Conservation (phyloP, 805 yeast species). For the Candida quercuum region DNA sequence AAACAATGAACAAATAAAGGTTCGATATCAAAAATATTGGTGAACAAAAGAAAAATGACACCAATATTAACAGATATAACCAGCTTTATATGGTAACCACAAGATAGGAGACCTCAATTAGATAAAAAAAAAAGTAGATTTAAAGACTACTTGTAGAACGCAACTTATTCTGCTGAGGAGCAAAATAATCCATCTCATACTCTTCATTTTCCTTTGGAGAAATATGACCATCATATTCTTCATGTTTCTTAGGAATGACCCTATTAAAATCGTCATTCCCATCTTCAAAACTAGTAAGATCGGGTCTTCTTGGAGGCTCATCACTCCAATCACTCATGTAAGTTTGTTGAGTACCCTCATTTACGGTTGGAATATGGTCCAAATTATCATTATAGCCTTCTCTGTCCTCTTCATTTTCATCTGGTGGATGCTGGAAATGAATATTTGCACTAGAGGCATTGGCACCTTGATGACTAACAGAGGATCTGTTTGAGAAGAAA, state of each 20-base stretch:
- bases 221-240: background rate
- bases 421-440: background rate
- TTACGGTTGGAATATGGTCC: background rate
- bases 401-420: background rate
- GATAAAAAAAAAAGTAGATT: too few species aligned
- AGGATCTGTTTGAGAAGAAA: constrained; percentile 9
- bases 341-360: too few species aligned
- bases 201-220: background rate
- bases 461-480: background rate
- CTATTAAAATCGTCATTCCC: background rate
- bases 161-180: background rate
- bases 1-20: too few species aligned
- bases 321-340: background rate
- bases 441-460: background rate
- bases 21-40: too few species aligned
- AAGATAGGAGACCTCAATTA: too few species aligned
- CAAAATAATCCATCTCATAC: constrained; percentile 4
- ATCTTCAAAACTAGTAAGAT: too few species aligned
- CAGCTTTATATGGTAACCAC: background rate
- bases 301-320: too few species aligned
- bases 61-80: too few species aligned
- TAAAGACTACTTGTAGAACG: too few species aligned
- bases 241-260: background rate
- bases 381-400: background rate
- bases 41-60: background rate